A percentile compares a stretch with the other conserved stretches of the same genome.
phyloP scores from a whole-genome alignment of 768 basidiomycete species.

The Suillus fuscotomentosus region DNA sequence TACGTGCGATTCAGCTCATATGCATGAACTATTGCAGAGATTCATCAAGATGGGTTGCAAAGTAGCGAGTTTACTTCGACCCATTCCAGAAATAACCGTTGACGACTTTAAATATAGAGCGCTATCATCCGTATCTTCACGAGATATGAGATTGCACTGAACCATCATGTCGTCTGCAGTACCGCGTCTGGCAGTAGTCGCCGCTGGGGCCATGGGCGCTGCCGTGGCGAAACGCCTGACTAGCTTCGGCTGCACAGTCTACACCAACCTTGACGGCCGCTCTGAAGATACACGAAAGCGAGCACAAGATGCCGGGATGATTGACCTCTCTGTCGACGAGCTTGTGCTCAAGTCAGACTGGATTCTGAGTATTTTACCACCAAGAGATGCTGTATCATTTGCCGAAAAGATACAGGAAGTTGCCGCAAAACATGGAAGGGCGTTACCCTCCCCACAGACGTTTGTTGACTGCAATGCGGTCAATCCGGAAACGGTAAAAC shows the following conservation, averaged over 20 bases:
- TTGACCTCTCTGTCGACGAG: constrained; percentile 36
- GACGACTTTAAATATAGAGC: background rate
- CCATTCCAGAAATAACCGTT: background rate
- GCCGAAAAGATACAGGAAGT: constrained; percentile 30
- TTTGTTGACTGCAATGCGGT: constrained; percentile 63
- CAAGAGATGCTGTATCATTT: constrained; percentile 47
- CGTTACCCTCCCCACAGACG: constrained; percentile 20
- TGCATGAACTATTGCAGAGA: background rate
- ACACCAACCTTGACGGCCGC: constrained; percentile 54
- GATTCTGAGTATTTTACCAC: constrained; percentile 59
- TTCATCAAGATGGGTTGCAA: background rate
- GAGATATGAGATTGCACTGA: background rate
- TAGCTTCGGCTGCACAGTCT: constrained; percentile 47
- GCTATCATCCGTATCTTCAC: background rate
- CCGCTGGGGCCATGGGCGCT: constrained; percentile 61
- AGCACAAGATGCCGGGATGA: constrained; percentile 51
- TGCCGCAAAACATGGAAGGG: background rate
- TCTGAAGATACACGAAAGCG: constrained; percentile 49
- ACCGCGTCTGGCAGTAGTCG: constrained; percentile 45
- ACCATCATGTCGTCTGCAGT: constrained; percentile 15
- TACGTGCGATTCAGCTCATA: background rate
- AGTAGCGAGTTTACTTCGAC: background rate
- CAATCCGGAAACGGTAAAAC: constrained; percentile 47
- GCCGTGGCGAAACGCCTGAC: constrained; percentile 50
- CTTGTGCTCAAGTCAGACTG: constrained; percentile 38